Evolutionary conservation across 305 asterid species (phyloP).

Genomic region (Fraxinus albicans): DNA sequence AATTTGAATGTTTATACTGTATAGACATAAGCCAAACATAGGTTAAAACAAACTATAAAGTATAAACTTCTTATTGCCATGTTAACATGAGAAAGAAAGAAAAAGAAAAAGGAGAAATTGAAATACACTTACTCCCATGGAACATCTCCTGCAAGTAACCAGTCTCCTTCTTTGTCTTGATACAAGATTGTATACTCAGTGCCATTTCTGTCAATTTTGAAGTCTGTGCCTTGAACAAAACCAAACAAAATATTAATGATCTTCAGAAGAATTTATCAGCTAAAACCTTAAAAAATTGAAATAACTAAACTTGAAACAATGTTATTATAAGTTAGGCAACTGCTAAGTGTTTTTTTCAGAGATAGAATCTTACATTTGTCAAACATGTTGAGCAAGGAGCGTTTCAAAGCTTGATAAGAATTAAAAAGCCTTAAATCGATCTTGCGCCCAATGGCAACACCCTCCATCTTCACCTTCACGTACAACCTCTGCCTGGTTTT

Average conservation of each 20-base stretch:
- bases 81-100: not conserved
- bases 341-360: too few relatives aligned
- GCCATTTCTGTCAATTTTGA: constrained; percentile 21
- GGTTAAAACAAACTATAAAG: too few relatives aligned
- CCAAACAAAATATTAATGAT: not conserved
- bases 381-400: constrained; percentile 55
- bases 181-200: constrained; percentile 46
- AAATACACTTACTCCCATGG: constrained; percentile 57
- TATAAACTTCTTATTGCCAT: too few relatives aligned
- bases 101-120: not conserved
- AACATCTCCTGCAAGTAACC: constrained; percentile 65
- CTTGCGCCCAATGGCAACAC: constrained; percentile 63
- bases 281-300: not conserved
- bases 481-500: constrained; percentile 25
- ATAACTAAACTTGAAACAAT: too few relatives aligned
- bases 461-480: constrained; percentile 79
- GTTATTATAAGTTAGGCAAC: too few relatives aligned
- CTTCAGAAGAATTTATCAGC: not conserved
- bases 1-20: too few relatives aligned
- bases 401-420: constrained; percentile 43
- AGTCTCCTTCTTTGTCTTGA: constrained; percentile 60
- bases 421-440: constrained; percentile 46
- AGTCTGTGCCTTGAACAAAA: constrained; percentile 27
- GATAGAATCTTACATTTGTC: constrained; percentile 37
- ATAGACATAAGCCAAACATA: too few relatives aligned